A percentile compares a stretch with the other conserved stretches of the same genome.
These are phyloP conservation scores for Sporobolomyces phaffii DNA, from an alignment of 768 basidiomycete genomes.

Conservation along the genomic window DNA sequence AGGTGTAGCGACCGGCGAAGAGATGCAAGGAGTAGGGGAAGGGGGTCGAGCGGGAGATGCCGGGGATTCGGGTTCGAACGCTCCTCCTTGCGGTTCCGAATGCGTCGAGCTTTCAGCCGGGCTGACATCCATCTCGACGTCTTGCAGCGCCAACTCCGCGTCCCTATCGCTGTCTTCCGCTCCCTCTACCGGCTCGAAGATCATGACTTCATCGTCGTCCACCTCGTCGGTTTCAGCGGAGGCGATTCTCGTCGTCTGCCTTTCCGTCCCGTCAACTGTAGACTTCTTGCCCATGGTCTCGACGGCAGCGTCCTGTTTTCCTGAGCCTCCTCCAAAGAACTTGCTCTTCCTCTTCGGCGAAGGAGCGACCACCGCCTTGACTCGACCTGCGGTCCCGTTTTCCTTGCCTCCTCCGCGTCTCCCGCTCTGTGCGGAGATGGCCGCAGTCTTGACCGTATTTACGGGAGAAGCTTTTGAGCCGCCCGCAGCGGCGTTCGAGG, in stretches of 20 bases:
- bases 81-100: no score
- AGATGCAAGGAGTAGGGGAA: background rate
- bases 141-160: slow-evolving; percentile 11
- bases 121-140: slow-evolving; percentile 11
- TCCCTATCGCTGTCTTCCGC: slow-evolving; percentile 2
- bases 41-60: background rate
- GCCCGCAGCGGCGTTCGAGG: background rate
- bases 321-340: slow-evolving; percentile 32
- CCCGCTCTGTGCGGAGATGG: no score
- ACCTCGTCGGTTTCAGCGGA: background rate
- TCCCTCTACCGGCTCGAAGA: background rate
- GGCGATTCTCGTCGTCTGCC: background rate
- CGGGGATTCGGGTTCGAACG: background rate
- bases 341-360: slow-evolving; percentile 20
- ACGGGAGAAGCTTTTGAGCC: background rate
- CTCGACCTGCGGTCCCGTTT: no score
- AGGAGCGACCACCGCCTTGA: background rate
- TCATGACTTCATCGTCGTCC: background rate
- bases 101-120: no score
- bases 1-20: slow-evolving; percentile 9
- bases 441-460: slow-evolving; percentile 1
- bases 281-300: background rate
- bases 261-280: background rate
- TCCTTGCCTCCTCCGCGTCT: slow-evolving; percentile 15
- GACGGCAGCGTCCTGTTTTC: background rate